phyloP scores from a whole-genome alignment of 75 land plant genomes.

The Ceratopteris richardii region DNA sequence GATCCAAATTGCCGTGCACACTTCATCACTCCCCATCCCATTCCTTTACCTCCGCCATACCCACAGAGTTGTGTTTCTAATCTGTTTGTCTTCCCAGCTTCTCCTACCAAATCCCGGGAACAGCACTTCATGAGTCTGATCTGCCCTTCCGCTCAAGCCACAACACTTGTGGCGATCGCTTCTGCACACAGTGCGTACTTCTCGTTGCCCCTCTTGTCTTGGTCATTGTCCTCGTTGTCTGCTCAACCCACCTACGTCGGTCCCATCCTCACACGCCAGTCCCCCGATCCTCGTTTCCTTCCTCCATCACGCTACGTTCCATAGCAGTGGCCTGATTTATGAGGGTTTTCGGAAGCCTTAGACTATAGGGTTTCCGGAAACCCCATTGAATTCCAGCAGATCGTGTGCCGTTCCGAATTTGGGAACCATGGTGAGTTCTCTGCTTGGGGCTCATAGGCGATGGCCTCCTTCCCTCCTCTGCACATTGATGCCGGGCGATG shows the following conservation, averaged over 20 bases:
- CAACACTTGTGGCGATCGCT: no score
- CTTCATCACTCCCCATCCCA: no score
- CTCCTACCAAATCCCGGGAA: no score
- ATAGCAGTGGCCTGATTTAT: background rate
- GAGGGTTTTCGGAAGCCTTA: background rate
- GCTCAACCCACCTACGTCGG: no score
- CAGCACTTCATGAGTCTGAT: constrained; percentile 4
- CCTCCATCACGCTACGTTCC: background rate
- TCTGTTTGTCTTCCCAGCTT: no score
- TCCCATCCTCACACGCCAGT: no score
- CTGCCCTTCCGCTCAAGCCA: background rate
- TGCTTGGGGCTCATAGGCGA: background rate
- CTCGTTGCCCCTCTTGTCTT: no score
- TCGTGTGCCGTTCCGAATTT: background rate
- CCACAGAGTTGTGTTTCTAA: no score
- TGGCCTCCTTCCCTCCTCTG: background rate
- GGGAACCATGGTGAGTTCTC: constrained; percentile 1
- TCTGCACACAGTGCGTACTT: no score
- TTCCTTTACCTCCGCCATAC: no score
- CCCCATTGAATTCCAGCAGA: background rate
- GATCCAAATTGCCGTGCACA: no score
- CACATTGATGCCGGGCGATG: background rate
- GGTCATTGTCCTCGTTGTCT: no score
- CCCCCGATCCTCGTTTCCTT: background rate
- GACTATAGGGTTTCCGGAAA: background rate